Evolutionary conservation across 805 yeast species (phyloP).

Genomic region (Suhomyces xylopsoci): DNA sequence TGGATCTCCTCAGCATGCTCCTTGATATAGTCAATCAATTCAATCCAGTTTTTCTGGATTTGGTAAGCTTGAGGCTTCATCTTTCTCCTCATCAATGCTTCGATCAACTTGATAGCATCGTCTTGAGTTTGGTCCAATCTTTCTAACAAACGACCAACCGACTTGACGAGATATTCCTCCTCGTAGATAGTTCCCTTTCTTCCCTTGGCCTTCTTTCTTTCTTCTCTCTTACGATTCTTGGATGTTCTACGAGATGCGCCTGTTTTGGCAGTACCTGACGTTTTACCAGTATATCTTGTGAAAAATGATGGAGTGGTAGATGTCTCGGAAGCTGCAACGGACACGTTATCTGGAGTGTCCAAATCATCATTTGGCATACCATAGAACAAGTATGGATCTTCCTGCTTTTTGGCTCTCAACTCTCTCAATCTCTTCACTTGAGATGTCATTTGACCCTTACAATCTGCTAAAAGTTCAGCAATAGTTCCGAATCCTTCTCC

Average conservation of each 20-base stretch:
- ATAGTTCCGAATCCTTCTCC: conserved; percentile 85
- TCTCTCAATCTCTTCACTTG: conserved; percentile 84
- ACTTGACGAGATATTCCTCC: conserved; percentile 87
- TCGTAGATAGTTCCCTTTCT: conserved; percentile 97
- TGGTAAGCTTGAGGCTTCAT: conserved; percentile 79
- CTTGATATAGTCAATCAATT: conserved; percentile 51
- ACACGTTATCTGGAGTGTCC: conserved; percentile 89
- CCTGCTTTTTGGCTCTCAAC: conserved; percentile 74
- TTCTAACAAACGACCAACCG: conserved; percentile 84
- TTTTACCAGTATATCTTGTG: conserved; percentile 95
- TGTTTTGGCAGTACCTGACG: conserved; percentile 92
- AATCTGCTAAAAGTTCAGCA: conserved; percentile 91
- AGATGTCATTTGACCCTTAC: conserved; percentile 77
- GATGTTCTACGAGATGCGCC: conserved; percentile 92
- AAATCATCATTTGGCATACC: conserved; percentile 54
- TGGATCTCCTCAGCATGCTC: conserved; percentile 75
- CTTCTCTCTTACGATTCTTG: conserved; percentile 91
- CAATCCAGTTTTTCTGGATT: conserved; percentile 65
- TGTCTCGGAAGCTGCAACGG: conserved; percentile 91
- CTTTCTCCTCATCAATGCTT: conserved; percentile 68
- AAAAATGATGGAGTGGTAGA: conserved; percentile 90
- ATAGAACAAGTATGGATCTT: conserved; percentile 83
- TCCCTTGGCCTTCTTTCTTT: conserved; percentile 93
- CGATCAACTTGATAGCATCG: conserved; percentile 73
- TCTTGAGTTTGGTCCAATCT: conserved; percentile 69